Conservation (phyloP, 495 filamentous ascomycete genomes). For the Trichoderma parareesei region DNA sequence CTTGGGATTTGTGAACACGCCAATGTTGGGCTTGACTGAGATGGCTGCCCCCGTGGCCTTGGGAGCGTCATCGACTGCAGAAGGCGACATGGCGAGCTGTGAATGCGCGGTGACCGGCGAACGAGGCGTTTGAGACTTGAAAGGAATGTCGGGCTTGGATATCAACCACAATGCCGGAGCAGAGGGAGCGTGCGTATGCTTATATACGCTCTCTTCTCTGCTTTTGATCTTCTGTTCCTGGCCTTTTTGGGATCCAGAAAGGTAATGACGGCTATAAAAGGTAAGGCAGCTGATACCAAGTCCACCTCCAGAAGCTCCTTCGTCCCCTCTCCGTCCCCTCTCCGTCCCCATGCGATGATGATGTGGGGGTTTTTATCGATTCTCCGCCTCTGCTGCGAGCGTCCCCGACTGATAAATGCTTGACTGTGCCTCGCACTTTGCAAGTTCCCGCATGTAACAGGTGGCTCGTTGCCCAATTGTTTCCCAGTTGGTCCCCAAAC, state of each 20-base stretch:
- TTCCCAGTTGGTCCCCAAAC: not conserved
- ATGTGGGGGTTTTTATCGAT: too few relatives aligned
- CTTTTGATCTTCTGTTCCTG: not conserved
- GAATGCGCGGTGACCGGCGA: not conserved
- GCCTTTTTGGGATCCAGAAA: not conserved
- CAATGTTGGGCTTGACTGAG: slow-evolving; percentile 70
- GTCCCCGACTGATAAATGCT: not conserved
- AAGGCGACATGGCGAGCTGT: slow-evolving; percentile 11
- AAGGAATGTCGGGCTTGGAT: not conserved
- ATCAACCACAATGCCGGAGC: not conserved
- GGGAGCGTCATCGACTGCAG: slow-evolving; percentile 10
- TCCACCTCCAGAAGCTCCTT: not conserved
- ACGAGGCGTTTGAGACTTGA: not conserved
- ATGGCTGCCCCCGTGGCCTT: slow-evolving; percentile 19
- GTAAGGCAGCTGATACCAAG: not conserved
- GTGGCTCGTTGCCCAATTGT: not conserved
- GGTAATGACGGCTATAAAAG: not conserved
- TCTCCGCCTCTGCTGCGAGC: too few relatives aligned
- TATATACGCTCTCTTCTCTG: not conserved
- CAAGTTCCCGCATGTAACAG: not conserved
- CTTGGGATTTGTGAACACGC: slow-evolving; percentile 85
- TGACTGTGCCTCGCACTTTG: not conserved
- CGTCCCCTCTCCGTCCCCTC: not conserved
- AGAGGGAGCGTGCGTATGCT: not conserved
- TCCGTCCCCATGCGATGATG: too few relatives aligned